phyloP scores from a whole-genome alignment of 2,329 filamentous ascomycete species.

The Scedosporium boydii region DNA sequence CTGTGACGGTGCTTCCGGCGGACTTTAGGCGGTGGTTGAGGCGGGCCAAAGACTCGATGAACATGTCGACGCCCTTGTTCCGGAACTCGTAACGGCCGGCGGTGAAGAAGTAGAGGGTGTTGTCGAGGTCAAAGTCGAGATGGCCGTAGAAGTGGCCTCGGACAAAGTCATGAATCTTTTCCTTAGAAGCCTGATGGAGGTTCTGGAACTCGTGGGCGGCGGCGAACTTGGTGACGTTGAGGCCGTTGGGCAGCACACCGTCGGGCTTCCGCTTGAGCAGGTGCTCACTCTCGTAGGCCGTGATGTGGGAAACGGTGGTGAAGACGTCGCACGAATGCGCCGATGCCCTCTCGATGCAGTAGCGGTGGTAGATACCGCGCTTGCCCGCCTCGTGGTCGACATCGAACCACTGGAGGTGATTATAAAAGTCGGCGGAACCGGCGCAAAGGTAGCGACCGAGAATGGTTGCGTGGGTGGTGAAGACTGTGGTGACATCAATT shows the following conservation, averaged over 20 bases:
- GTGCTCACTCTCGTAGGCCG: constrained; percentile 96
- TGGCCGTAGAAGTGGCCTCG: constrained; percentile 97
- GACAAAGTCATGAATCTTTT: constrained; percentile 97
- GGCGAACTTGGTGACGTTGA: constrained; percentile 66
- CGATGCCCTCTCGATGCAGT: constrained; percentile 93
- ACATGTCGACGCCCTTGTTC: constrained; percentile 99
- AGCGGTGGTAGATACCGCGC: constrained; percentile 96
- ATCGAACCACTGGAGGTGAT: constrained; percentile 95
- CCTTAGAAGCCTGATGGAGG: constrained; percentile 91
- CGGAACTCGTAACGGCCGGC: constrained; percentile 95
- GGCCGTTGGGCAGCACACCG: constrained; percentile 87
- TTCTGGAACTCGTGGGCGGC: constrained; percentile 69
- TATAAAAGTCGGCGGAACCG: constrained; percentile 98
- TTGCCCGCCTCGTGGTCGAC: constrained; percentile 95
- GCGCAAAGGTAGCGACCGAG: constrained; percentile 94
- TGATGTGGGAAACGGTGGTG: constrained; percentile 97
- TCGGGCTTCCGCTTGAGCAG: constrained; percentile 96
- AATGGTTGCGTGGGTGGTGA: constrained; percentile 58
- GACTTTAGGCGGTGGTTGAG: constrained; percentile 88
- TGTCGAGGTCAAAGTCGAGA: constrained; percentile 93
- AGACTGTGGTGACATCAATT: constrained; percentile 96
- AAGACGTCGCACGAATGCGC: constrained; percentile 93
- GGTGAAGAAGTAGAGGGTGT: constrained; percentile 96
- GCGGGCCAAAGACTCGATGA: constrained; percentile 90
- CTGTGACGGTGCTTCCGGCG: constrained; percentile 77